Conservation (phyloP, 2,329 filamentous ascomycete species). For the Eutypa lata region DNA sequence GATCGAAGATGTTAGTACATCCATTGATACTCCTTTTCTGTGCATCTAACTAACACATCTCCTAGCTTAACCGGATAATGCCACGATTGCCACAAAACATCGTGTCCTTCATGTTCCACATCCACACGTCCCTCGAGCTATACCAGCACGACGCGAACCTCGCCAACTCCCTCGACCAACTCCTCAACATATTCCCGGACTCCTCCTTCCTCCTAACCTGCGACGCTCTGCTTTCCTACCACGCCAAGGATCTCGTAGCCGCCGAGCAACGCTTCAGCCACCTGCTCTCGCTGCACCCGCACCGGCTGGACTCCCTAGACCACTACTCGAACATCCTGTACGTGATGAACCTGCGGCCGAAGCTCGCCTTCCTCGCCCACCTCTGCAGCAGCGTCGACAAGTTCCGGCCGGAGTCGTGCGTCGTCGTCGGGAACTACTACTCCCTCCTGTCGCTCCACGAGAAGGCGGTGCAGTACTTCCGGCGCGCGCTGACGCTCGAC, state of each 20-base stretch:
- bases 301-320: constrained; percentile 83
- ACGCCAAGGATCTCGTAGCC: constrained; percentile 75
- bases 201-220: constrained; percentile 91
- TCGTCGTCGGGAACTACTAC: constrained; percentile 97
- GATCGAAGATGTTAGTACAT: constrained; percentile 69
- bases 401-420: constrained; percentile 94
- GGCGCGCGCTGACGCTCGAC: constrained; percentile 85
- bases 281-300: constrained; percentile 69
- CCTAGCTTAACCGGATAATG: constrained; percentile 67
- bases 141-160: constrained; percentile 80
- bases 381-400: constrained; percentile 89
- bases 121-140: constrained; percentile 86
- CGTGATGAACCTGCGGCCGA: constrained; percentile 82
- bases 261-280: constrained; percentile 71
- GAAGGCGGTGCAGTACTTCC: constrained; percentile 97
- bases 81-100: constrained; percentile 82
- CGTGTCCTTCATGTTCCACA: constrained; percentile 89
- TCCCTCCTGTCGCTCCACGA: constrained; percentile 91
- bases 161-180: constrained; percentile 70
- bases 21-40: background rate
- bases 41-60: constrained; percentile 21
- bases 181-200: constrained; percentile 79
- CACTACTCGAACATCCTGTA: constrained; percentile 98
- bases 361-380: constrained; percentile 88
- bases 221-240: constrained; percentile 82